These are phyloP conservation scores for Penicillium concentricum DNA, from an alignment of 2,329 filamentous ascomycete species.

Conservation along the genomic window DNA sequence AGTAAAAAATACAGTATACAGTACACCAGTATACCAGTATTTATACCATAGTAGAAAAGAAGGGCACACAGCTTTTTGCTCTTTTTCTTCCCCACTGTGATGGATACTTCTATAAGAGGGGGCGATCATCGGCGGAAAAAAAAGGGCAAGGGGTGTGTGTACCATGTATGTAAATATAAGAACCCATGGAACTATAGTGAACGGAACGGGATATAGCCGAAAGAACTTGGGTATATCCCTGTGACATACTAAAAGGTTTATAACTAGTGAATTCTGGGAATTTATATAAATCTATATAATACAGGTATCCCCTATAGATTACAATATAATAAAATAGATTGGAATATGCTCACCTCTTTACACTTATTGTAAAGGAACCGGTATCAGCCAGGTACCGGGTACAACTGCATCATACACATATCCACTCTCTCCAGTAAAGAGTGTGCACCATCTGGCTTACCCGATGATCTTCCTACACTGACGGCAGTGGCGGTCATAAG, in stretches of 20 bases:
- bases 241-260: neutral
- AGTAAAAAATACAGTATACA: conserved; percentile 4
- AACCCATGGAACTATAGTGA: conserved; percentile 12
- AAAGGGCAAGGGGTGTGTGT: neutral
- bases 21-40: conserved; percentile 2
- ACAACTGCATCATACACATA: conserved; percentile 7
- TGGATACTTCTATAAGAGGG: conserved; percentile 10
- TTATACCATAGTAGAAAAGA: conserved; percentile 2
- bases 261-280: no score
- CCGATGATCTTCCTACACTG: conserved; percentile 23
- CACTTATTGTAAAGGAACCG: no score
- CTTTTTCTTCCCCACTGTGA: conserved; percentile 18
- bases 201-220: conserved; percentile 18
- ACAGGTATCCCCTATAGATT: neutral
- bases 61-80: conserved; percentile 16
- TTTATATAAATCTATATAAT: neutral
- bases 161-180: neutral
- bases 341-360: no score
- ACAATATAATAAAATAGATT: neutral
- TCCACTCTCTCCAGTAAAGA: conserved; percentile 3
- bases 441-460: conserved; percentile 3
- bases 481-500: conserved; percentile 23
- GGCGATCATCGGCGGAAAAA: conserved; percentile 24
- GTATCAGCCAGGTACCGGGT: conserved; percentile 7
- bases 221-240: conserved; percentile 8